Evolutionary conservation across 495 filamentous ascomycete genomes (phyloP), one percentile per base, ranked within the genome.

Genomic region (Penicillium lagena): DNA sequence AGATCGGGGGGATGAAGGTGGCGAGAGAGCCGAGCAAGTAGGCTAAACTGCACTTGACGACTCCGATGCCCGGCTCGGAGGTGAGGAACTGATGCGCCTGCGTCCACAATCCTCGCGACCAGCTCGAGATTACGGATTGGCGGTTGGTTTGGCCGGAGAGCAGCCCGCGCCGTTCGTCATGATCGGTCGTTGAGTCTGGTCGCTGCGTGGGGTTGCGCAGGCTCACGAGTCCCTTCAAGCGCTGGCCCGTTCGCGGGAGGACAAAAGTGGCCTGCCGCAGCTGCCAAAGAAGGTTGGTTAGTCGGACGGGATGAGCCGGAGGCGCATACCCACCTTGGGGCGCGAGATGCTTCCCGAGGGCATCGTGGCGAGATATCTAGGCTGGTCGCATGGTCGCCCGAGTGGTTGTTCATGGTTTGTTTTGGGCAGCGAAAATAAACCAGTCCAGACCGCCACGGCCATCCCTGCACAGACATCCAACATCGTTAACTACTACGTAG

Each of bases 1-100:
- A 80, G 39, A 96, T 72, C 4, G 79, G 75, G 6, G 81, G 79
- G 50, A 87, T 81, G 53, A 91, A 96, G 1, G 93, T 97, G 11
- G 82, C 89, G 60, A 95, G 67, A 44, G 89, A 95, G 9, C 86
- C 93, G 13, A 97, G 60, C 7, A 95, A 68, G 67, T 97, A 98
- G 8, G 91, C 93, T 40, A 98, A 66, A 39, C 89, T 89, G 72
- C 90, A 97, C 64, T 98, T 98, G 48, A 96, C 67, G 45, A 95
- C 84, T 29, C 82, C 85, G 44, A 80, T 81, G 7, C 86, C 89
- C 8, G 66, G 78, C 45, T 75, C 75, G 1, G 81, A 83, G 1
- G 54, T 68, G 5, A 66, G 35, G 40, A 78, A 80, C 12, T 54
- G 42, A 39, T 65, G 64, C 42, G 58, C 39, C 39, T 27, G 47